Percentiles rank a stretch among this genome's conserved stretches.
Evolutionary conservation across 345 rosid genomes (phyloP).

Genomic region (Melaleuca quinquenervia): DNA sequence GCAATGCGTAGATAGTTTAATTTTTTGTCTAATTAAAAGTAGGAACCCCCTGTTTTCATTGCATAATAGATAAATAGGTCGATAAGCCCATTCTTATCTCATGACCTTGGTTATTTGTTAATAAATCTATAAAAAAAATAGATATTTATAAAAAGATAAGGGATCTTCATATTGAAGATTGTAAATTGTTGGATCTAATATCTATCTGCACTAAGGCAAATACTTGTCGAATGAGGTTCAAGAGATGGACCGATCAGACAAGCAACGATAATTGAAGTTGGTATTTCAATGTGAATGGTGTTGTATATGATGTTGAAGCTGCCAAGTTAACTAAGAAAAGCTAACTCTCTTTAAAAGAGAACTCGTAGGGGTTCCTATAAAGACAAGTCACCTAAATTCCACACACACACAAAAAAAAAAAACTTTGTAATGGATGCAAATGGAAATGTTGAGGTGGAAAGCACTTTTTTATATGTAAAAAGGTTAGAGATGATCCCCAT

Average conservation of each 20-base stretch:
- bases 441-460: too few species aligned
- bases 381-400: too few species aligned
- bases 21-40: background rate
- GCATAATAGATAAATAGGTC: background rate
- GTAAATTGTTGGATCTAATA: background rate
- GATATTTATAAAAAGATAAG: background rate
- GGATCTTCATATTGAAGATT: background rate
- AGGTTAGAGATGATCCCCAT: too few species aligned
- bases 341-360: background rate
- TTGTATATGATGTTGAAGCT: too few species aligned
- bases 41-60: background rate
- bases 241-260: background rate
- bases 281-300: background rate
- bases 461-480: too few species aligned
- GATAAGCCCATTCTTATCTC: background rate
- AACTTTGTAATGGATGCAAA: too few species aligned
- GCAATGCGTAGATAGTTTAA: background rate
- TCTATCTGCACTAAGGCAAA: background rate
- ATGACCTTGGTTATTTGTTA: background rate
- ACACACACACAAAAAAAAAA: too few species aligned
- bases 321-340: background rate
- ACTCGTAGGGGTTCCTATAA: slow-evolving; percentile 23
- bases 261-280: background rate
- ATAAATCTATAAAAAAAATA: background rate
- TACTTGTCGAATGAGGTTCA: background rate